Evolutionary conservation across 2,329 filamentous ascomycete species (phyloP).

Genomic region (Calonectria ilicicola): DNA sequence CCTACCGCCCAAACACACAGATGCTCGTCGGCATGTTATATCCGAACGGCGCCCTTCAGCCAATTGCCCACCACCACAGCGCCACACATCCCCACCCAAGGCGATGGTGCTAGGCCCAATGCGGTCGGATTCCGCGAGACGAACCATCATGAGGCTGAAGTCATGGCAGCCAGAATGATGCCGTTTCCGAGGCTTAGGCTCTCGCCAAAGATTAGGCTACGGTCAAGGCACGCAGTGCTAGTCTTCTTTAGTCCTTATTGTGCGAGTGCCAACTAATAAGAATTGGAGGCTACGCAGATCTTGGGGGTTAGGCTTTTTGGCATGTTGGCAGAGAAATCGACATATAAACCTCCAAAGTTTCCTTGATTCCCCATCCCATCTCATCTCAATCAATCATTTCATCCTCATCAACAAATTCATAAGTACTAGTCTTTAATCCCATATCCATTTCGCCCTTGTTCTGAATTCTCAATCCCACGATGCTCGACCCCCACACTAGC

Average conservation of each 20-base stretch:
- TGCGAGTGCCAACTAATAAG: not conserved
- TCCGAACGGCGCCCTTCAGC: not conserved
- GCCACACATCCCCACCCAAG: not conserved
- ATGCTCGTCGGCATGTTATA: not conserved
- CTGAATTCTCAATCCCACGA: not conserved
- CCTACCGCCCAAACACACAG: not conserved
- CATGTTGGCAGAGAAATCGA: not conserved
- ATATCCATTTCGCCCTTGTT: not conserved
- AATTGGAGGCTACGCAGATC: not conserved
- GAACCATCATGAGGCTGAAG: not conserved
- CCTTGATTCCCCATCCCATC: not conserved
- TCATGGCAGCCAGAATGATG: not conserved
- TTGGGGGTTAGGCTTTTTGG: not conserved
- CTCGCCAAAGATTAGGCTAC: not conserved
- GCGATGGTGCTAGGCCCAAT: not conserved
- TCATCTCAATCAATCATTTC: not conserved
- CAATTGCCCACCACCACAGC: not conserved
- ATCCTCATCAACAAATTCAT: not conserved
- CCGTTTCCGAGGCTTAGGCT: not conserved
- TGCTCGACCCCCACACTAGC: slow-evolving; percentile 25
- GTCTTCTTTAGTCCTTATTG: not conserved
- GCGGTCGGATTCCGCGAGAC: not conserved
- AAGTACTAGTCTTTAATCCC: not conserved
- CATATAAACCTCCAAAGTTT: not conserved
- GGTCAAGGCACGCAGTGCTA: not conserved